Base-by-base conservation (phyloP, 345 rosid genomes). In the Eucalyptus erythrocorys region DNA sequence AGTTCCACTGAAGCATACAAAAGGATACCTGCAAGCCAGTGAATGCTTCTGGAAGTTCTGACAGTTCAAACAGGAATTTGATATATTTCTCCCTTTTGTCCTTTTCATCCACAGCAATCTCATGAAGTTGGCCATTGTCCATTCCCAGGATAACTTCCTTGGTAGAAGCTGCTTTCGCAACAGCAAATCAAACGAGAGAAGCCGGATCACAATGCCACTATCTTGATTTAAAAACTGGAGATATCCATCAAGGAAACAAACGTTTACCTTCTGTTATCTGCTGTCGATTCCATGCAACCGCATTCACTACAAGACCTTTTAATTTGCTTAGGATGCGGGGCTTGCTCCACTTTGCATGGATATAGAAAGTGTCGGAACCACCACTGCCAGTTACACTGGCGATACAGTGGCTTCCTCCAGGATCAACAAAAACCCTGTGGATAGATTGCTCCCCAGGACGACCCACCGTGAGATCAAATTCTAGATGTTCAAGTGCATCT, bases 341-440 rank as follows among this genome's bases (percentile, higher is more conserved):
- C 94, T 94, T 98, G 89, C 86, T 95, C 99, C 99, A 98, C 92
- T 94, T 98, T 4, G 99, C 99, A 91, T 98, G 99, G 87, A 94
- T 94, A 50, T 98, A 98, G 90, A 92, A 98, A 50, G 98, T 96
- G 49, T 98, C 99, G 43, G 98, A 95, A 85, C 99, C 99, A 40
- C 97, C 99, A 88, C 88, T 90, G 40, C 99, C 99, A 87, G 92
- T 92, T 1, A 98, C 94, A 13, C 97, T 96, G 79, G 98, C 96
- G 89, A 98, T 92, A 87, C 99, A 98, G 82, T 98, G 99, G 90
- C 99, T 95, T 48, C 99, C 99, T 24, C 99, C 99, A 85, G 99
- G 99, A 92, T 98, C 99, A 87, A 97, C 97, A 91, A 97, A 98
- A 90, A 96, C 98, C 92, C 94, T 94, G 92, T 96, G 99, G 86